Conservation (phyloP, 352 stramenopile species). For the Phytophthora rubi region DNA sequence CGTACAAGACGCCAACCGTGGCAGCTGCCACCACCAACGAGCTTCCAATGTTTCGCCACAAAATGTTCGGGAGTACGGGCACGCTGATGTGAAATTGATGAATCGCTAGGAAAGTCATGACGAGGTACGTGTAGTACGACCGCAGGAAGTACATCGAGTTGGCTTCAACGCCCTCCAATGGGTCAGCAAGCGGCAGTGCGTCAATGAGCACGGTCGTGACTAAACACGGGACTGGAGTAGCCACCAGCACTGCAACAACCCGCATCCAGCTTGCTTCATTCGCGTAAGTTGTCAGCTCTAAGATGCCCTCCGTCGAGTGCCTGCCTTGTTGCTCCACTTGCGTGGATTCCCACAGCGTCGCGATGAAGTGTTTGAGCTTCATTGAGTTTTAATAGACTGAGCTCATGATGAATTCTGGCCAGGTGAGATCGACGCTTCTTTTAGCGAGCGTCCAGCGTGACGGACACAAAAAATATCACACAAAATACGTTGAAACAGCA, state of each 20-base stretch:
- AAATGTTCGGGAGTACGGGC: background rate
- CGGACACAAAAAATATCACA: too few species aligned
- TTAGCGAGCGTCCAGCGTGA: too few species aligned
- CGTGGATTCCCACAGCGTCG: background rate
- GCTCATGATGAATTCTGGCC: too few species aligned
- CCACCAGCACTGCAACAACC: background rate
- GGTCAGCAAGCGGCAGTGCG: background rate
- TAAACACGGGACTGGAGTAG: background rate
- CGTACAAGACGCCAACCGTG: background rate
- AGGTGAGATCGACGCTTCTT: too few species aligned
- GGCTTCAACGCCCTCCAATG: background rate
- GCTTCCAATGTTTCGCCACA: background rate
- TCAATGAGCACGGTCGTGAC: background rate
- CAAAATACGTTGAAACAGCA: too few species aligned
- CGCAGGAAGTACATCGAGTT: background rate
- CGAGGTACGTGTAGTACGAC: background rate
- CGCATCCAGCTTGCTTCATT: background rate
- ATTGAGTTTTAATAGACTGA: background rate
- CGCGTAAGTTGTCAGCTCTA: conserved; percentile 1
- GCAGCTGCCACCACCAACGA: background rate
- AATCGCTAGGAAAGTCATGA: background rate
- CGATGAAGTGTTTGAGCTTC: background rate
- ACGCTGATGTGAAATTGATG: background rate
- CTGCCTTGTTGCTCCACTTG: background rate
- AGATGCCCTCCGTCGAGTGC: conserved; percentile 1